A percentile compares a stretch with the other conserved stretches of the same genome.
Evolutionary conservation across 495 filamentous ascomycete species (phyloP).

Genomic region (Poronia punctata): DNA sequence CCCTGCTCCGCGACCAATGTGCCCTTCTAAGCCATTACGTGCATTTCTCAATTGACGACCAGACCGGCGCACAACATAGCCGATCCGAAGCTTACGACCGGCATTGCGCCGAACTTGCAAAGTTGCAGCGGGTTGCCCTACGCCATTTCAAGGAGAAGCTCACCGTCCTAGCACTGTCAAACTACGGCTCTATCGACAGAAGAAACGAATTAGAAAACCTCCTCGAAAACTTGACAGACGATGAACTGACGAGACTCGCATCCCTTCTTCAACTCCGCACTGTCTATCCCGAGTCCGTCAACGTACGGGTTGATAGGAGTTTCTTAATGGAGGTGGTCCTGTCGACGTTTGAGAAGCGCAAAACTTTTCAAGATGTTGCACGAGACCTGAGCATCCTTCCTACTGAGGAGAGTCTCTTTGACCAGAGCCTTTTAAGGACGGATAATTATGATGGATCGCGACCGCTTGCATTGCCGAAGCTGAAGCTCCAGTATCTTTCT

Average conservation of each 20-base stretch:
- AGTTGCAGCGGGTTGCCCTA: slow-evolving; percentile 72
- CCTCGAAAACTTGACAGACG: slow-evolving; percentile 61
- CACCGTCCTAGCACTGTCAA: slow-evolving; percentile 82
- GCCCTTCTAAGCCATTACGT: slow-evolving; percentile 75
- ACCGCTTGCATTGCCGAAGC: slow-evolving; percentile 85
- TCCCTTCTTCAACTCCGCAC: slow-evolving; percentile 69
- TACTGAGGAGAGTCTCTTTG: slow-evolving; percentile 81
- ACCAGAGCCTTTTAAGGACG: slow-evolving; percentile 72
- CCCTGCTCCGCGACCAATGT: slow-evolving; percentile 74
- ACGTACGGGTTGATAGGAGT: slow-evolving; percentile 53
- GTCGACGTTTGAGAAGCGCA: slow-evolving; percentile 68
- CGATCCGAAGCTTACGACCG: slow-evolving; percentile 66
- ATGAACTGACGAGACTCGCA: slow-evolving; percentile 65
- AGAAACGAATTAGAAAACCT: slow-evolving; percentile 72
- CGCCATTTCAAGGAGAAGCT: slow-evolving; percentile 86
- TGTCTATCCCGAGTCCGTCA: slow-evolving; percentile 64
- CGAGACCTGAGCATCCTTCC: slow-evolving; percentile 67
- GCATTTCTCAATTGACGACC: slow-evolving; percentile 86
- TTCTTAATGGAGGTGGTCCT: slow-evolving; percentile 73
- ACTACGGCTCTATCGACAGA: slow-evolving; percentile 81
- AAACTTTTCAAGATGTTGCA: slow-evolving; percentile 75
- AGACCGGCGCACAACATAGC: slow-evolving; percentile 69
- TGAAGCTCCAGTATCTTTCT: slow-evolving; percentile 93
- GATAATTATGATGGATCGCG: slow-evolving; percentile 84
- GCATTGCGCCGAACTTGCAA: slow-evolving; percentile 69